These are phyloP conservation scores for Malus fusca DNA, from an alignment of 306 rosid species.

Conservation along the genomic window DNA sequence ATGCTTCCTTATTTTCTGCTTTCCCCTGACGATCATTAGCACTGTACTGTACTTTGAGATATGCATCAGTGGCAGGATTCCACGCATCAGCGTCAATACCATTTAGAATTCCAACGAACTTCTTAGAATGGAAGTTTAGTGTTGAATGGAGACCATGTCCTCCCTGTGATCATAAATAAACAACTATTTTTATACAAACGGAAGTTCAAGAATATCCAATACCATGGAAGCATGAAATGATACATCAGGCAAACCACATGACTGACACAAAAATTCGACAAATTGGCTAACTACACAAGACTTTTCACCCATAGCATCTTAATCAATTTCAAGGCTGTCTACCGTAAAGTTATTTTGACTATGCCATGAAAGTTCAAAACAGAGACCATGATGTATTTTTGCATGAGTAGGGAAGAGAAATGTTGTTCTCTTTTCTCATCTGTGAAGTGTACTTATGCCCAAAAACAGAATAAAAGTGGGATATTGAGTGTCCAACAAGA, in stretches of 20 bases:
- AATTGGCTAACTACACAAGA: background rate
- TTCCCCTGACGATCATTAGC: constrained; percentile 82
- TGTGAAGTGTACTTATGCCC: background rate
- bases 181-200: constrained; percentile 1
- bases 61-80: constrained; percentile 77
- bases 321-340: background rate
- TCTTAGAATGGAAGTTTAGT: constrained; percentile 66
- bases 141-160: constrained; percentile 88
- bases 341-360: background rate
- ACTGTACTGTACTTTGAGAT: constrained; percentile 69
- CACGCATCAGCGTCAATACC: constrained; percentile 91
- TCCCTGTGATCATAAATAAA: constrained; percentile 50
- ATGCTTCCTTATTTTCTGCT: constrained; percentile 73
- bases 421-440: background rate
- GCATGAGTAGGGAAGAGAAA: background rate
- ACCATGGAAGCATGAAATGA: background rate
- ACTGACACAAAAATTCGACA: background rate
- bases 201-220: background rate
- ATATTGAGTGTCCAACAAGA: background rate
- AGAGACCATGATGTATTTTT: background rate
- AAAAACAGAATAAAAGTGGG: background rate
- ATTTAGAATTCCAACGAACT: constrained; percentile 82
- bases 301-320: background rate
- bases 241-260: background rate
- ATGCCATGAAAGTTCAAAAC: background rate